Conservation (phyloP, 1,284 basidiomycete species). For the Anthracocystis panici-leucophaei region DNA sequence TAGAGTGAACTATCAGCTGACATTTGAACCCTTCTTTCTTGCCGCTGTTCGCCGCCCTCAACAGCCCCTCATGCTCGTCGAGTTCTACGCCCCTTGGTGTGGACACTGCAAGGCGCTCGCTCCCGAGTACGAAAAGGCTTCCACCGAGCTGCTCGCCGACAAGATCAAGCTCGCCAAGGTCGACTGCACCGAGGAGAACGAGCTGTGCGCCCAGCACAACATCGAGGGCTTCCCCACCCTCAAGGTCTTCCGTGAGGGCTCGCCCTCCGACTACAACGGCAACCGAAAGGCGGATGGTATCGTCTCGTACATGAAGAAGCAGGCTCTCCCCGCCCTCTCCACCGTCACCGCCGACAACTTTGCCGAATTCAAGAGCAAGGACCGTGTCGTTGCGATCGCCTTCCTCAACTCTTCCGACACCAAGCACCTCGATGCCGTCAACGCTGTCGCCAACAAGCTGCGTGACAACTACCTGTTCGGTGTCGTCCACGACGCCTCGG, state of each 20-base stretch:
- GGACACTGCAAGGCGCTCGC: slow-evolving; percentile 79
- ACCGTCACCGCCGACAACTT: slow-evolving; percentile 81
- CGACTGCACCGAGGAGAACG: slow-evolving; percentile 75
- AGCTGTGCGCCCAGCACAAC: slow-evolving; percentile 74
- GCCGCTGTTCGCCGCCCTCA: too few relatives aligned
- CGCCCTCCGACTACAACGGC: slow-evolving; percentile 80
- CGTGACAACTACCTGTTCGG: slow-evolving; percentile 96
- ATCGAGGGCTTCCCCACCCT: slow-evolving; percentile 91
- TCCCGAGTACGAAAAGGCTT: slow-evolving; percentile 90
- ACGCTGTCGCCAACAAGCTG: slow-evolving; percentile 82
- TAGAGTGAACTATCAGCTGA: background rate
- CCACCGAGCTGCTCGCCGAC: slow-evolving; percentile 86
- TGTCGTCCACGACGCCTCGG: slow-evolving; percentile 74
- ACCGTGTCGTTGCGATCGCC: slow-evolving; percentile 90
- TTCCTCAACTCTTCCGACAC: slow-evolving; percentile 81
- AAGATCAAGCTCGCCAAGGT: slow-evolving; percentile 90
- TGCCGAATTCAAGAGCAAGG: slow-evolving; percentile 86
- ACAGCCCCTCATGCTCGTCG: slow-evolving; percentile 86
- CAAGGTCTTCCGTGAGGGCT: slow-evolving; percentile 91
- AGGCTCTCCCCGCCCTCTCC: slow-evolving; percentile 93
- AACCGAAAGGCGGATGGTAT: slow-evolving; percentile 96
- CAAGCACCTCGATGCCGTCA: slow-evolving; percentile 75
- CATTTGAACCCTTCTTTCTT: background rate
- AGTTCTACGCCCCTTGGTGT: slow-evolving; percentile 94
- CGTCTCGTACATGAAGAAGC: slow-evolving; percentile 98